A percentile compares a stretch with the other conserved stretches of the same genome.
Conservation (phyloP, 2,329 filamentous ascomycete genomes). For the Teratosphaeria epicoccoides region DNA sequence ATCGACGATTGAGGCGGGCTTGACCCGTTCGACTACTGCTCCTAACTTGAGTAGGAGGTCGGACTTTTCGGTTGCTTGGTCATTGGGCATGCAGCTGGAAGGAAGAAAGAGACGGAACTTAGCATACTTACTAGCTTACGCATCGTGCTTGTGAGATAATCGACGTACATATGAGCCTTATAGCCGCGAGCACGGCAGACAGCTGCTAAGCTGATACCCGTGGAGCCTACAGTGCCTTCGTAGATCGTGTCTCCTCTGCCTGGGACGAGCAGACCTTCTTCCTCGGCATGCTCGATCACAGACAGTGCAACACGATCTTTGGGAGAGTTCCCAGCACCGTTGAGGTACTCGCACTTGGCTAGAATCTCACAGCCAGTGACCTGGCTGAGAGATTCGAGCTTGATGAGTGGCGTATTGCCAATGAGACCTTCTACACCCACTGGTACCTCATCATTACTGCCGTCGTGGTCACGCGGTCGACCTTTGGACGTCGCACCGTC, state of each 20-base stretch:
- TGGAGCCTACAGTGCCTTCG: slow-evolving; percentile 93
- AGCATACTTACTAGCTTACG: neutral
- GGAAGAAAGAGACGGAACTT: neutral
- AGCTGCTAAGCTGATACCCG: slow-evolving; percentile 85
- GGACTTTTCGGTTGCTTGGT: slow-evolving; percentile 80
- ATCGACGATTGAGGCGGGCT: slow-evolving; percentile 86
- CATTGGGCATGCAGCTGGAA: slow-evolving; percentile 75
- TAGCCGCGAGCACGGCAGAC: slow-evolving; percentile 83
- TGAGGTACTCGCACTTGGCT: slow-evolving; percentile 90
- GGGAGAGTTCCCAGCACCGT: slow-evolving; percentile 84
- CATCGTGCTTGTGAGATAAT: neutral
- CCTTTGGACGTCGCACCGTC: slow-evolving; percentile 16
- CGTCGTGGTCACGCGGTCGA: slow-evolving; percentile 2
- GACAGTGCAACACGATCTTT: slow-evolving; percentile 90
- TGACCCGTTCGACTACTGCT: slow-evolving; percentile 82
- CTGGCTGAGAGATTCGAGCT: slow-evolving; percentile 72
- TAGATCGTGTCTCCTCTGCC: slow-evolving; percentile 87
- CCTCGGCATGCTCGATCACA: slow-evolving; percentile 77
- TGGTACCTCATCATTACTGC: slow-evolving; percentile 38
- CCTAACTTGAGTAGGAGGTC: slow-evolving; percentile 81
- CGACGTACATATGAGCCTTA: slow-evolving; percentile 67
- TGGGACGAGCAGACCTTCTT: slow-evolving; percentile 62
- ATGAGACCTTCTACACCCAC: slow-evolving; percentile 86
- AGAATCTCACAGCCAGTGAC: slow-evolving; percentile 83
- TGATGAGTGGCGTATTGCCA: slow-evolving; percentile 82